Base-by-base conservation (phyloP, 768 basidiomycete genomes). In the Tricholoma sp. region DNA sequence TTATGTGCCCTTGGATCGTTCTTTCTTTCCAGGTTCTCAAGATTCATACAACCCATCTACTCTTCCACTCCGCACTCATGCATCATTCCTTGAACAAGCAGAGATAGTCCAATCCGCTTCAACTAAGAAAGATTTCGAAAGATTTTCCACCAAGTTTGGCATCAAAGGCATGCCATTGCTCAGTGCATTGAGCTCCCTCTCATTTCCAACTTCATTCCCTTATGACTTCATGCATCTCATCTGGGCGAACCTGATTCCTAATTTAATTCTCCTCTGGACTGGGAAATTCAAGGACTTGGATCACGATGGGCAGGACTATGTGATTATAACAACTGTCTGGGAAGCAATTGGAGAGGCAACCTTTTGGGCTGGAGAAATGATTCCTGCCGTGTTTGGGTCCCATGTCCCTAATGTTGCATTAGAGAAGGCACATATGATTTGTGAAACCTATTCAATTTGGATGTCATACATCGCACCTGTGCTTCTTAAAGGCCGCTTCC, bases 181-280 rank as follows among this genome's bases (percentile, higher is more conserved):
- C 34, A 34, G 34, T 34, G 12, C 20, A 11, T 66, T 79, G 1
- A 50, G 61, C 1, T 75, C 70, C 0, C 54, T 78, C 24, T 24
- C 4, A 4, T 24, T 24, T 24, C 24, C 24, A 24, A 24, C 20
- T 62, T 74, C 73, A 10, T 75, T 77, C 20, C 77, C 77, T 0
- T 72, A 73, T 57, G 79, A 82, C 52, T 77, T 79, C 63, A 80
- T 81, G 74, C 80, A 82, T 52, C 66, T 77, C 0, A 64, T 80
- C 29, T 74, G 64, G 60, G 77, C 79, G 58, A 81, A 81, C 56
- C 47, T 78, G 1, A 58, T 78, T 24, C 62, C 60, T 17, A 76
- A 73, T 50, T 66, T 83, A 1, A 60, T 80, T 32, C 13, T 55
- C n/a, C 56, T 60, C 1, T 80, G 76, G 76, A 74, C 70, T 2